Base-by-base conservation (phyloP, 2,329 filamentous ascomycete genomes). In the Chrysoporthe puriensis region DNA sequence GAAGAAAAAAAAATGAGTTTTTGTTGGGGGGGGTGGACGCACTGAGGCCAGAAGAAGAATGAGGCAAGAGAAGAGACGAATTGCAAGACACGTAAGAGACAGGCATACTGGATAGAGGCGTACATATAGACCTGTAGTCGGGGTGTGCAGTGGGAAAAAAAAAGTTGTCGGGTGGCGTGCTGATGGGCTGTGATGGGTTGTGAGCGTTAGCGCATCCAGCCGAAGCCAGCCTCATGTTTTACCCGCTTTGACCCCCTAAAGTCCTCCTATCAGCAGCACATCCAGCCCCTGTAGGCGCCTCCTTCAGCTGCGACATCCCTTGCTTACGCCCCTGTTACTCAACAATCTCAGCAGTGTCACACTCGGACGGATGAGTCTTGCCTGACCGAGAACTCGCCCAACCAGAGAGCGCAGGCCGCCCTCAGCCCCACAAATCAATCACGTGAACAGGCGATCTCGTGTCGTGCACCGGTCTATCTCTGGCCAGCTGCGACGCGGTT, bases 321-420 rank as follows among this genome's bases (percentile, higher is more conserved):
- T 50, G 36, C 36, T 60, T 13, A 44, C 34, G n/a, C 46, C 68
- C 65, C 50, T 68, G 68, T 56, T 65, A 48, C 62, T 68, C 62
- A 57, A 40, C 43, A 67, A 65, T 64, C 52, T 54, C 58, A 44
- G 56, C 36, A 32, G 61, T 61, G 62, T 68, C 56, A 61, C 62
- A 68, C 62, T 61, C 59, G 57, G 14, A 68, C 65, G 44, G 68
- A 70, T 70, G 68, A 68, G 68, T 70, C 68, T 40, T 64, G 56
- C 54, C 43, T 32, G 42, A 59, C 63, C 65, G 62, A 62, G 63
- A 40, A 21, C 42, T 36, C 32, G 40, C 34, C 68, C 66, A 70
- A 70, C 40, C 65, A 70, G 21, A 21, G 16, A 2, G 43, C 8
- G 14, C 43, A 42, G 14, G 14, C 4, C 9, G 5, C 8, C 3